Percentiles rank a stretch among this genome's conserved stretches.
Evolutionary conservation across 2,329 filamentous ascomycete genomes (phyloP).

Genomic region (Mycocentrospora acerina): DNA sequence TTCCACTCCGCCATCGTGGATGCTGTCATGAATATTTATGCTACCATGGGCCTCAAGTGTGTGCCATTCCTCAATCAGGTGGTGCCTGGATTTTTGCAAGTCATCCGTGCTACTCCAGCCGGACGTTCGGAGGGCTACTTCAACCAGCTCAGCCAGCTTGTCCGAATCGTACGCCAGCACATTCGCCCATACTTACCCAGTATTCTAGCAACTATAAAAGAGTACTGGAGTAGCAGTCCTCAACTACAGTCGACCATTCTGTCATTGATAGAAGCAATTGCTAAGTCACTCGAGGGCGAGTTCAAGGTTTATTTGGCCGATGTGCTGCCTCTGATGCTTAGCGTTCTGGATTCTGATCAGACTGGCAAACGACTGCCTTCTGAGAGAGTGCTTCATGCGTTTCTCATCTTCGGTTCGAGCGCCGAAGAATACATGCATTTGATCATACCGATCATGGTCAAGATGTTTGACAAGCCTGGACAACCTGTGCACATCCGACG

Average conservation of each 20-base stretch:
- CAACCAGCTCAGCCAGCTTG: constrained; percentile 89
- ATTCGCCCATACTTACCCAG: constrained; percentile 87
- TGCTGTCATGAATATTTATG: constrained; percentile 98
- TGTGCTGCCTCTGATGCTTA: constrained; percentile 89
- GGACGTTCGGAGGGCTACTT: constrained; percentile 92
- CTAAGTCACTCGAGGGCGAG: constrained; percentile 89
- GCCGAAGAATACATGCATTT: constrained; percentile 99
- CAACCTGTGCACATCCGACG: constrained; percentile 80
- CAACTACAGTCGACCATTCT: constrained; percentile 89
- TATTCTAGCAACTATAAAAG: constrained; percentile 82
- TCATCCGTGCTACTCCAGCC: constrained; percentile 78
- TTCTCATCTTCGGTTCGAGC: constrained; percentile 92
- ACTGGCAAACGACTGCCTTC: constrained; percentile 76
- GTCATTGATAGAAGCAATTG: constrained; percentile 88
- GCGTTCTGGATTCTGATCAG: constrained; percentile 83
- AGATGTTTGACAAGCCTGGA: constrained; percentile 85
- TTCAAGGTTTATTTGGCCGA: constrained; percentile 95
- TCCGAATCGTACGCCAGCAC: constrained; percentile 94
- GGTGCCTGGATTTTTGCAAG: constrained; percentile 86
- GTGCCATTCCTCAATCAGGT: constrained; percentile 93
- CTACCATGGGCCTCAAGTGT: constrained; percentile 92
- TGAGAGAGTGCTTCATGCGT: constrained; percentile 89
- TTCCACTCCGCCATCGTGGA: constrained; percentile 95
- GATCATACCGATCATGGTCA: constrained; percentile 93
- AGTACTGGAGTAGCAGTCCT: constrained; percentile 83